These are phyloP conservation scores for Pseudogymnoascus sp. DNA, from an alignment of 2,329 filamentous ascomycete species.

Conservation along the genomic window DNA sequence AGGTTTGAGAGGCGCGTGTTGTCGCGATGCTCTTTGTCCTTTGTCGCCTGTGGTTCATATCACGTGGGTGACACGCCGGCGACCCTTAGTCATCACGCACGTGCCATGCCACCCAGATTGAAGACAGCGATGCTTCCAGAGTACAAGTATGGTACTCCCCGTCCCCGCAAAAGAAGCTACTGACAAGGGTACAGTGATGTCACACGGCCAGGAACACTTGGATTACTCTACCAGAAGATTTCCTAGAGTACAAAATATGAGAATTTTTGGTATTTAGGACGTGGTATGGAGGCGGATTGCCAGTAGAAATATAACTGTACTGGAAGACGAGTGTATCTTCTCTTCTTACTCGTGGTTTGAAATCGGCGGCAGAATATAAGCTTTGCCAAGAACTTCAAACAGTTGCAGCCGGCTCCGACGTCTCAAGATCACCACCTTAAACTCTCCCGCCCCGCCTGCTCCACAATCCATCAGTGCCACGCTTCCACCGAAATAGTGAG, in stretches of 20 bases:
- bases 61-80: neutral
- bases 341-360: neutral
- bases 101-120: neutral
- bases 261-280: neutral
- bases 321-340: neutral
- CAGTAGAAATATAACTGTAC: neutral
- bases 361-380: neutral
- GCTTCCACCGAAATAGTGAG: neutral
- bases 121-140: neutral
- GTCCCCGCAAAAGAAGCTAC: neutral
- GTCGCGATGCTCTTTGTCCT: slow-evolving; percentile 4
- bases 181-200: slow-evolving; percentile 6
- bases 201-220: neutral
- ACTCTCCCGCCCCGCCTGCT: slow-evolving; percentile 2
- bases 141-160: neutral
- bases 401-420: neutral
- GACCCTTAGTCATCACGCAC: neutral
- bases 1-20: neutral
- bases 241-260: neutral
- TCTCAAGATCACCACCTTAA: neutral
- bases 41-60: neutral
- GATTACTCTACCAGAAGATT: neutral
- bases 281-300: neutral
- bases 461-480: neutral
- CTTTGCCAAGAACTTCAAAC: neutral